Percentiles rank a stretch among this genome's conserved stretches.
These are phyloP conservation scores for Yamadazyma takamatsuzukensis DNA, from an alignment of 805 yeast genomes.

Conservation along the genomic window DNA sequence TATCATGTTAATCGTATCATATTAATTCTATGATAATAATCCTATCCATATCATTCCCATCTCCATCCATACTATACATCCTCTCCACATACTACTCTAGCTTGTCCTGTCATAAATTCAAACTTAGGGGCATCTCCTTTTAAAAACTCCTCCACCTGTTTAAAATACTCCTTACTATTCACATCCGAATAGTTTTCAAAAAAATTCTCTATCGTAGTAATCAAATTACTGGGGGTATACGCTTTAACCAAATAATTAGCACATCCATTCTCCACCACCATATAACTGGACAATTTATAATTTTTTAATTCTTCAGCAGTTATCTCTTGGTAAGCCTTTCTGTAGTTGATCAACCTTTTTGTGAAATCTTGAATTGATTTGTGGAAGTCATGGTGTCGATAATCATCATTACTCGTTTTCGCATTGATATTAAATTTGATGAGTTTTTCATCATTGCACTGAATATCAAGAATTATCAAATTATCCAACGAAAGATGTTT, in stretches of 20 bases:
- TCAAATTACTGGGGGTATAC: constrained; percentile 8
- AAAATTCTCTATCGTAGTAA: constrained; percentile 7
- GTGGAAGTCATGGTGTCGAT: constrained; percentile 48
- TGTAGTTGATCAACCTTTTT: constrained; percentile 51
- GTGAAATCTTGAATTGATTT: constrained; percentile 58
- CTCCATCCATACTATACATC: no score
- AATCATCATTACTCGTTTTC: constrained; percentile 62
- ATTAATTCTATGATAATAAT: no score
- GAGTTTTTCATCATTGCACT: constrained; percentile 50
- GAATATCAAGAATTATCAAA: constrained; percentile 56
- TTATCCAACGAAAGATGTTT: constrained; percentile 17
- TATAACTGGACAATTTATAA: constrained; percentile 20
- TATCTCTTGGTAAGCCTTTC: constrained; percentile 29
- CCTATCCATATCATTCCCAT: no score
- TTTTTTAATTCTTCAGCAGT: constrained; percentile 20
- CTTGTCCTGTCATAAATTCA: no score
- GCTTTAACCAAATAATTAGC: constrained; percentile 11
- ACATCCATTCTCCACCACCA: constrained; percentile 26
- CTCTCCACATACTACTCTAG: no score
- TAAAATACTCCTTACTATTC: constrained; percentile 22
- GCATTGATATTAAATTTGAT: constrained; percentile 60
- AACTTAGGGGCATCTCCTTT: no score
- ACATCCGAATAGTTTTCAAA: constrained; percentile 15
- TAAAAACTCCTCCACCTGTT: constrained; percentile 25
- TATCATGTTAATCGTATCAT: no score